Evolutionary conservation across 208 protist genomes (phyloP).

Genomic region (Crithidia bombi): DNA sequence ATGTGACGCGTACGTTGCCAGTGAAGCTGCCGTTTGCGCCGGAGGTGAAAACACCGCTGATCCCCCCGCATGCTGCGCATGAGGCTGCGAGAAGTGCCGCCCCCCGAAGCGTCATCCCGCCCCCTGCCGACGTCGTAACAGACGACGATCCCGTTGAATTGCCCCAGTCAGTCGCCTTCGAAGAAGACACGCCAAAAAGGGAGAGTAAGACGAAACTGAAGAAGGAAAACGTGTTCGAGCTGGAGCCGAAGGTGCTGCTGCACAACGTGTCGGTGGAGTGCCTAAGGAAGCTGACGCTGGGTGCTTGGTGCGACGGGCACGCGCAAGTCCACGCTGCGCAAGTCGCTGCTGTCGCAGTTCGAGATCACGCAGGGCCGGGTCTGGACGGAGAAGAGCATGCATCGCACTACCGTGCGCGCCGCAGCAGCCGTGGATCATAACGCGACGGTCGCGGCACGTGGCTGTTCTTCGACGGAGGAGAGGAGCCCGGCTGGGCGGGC

Average conservation of each 20-base stretch:
- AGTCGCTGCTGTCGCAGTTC: slow-evolving; percentile 41
- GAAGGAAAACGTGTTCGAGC: slow-evolving; percentile 32
- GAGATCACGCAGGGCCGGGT: slow-evolving; percentile 43
- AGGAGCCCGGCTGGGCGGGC: slow-evolving; percentile 47
- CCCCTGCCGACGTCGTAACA: background rate
- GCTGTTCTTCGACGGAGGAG: slow-evolving; percentile 79
- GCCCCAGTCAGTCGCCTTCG: too few relatives aligned
- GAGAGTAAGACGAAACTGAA: background rate
- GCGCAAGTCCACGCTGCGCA: slow-evolving; percentile 79
- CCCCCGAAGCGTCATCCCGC: slow-evolving; percentile 12
- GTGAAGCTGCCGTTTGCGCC: slow-evolving; percentile 55
- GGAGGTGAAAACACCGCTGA: slow-evolving; percentile 23
- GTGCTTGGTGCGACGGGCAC: slow-evolving; percentile 71
- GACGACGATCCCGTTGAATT: background rate
- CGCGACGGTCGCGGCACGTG: slow-evolving; percentile 92
- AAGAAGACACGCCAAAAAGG: too few relatives aligned
- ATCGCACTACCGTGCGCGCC: slow-evolving; percentile 85
- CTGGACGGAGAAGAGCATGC: slow-evolving; percentile 24
- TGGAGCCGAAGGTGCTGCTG: slow-evolving; percentile 48
- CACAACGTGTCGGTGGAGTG: slow-evolving; percentile 43
- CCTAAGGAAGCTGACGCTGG: slow-evolving; percentile 47
- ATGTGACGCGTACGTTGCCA: slow-evolving; percentile 63
- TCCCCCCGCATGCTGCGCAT: slow-evolving; percentile 24
- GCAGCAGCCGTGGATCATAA: slow-evolving; percentile 95
- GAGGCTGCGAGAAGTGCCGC: slow-evolving; percentile 31